phyloP scores from a whole-genome alignment of 352 stramenopile species.

The Pythium aquatile region DNA sequence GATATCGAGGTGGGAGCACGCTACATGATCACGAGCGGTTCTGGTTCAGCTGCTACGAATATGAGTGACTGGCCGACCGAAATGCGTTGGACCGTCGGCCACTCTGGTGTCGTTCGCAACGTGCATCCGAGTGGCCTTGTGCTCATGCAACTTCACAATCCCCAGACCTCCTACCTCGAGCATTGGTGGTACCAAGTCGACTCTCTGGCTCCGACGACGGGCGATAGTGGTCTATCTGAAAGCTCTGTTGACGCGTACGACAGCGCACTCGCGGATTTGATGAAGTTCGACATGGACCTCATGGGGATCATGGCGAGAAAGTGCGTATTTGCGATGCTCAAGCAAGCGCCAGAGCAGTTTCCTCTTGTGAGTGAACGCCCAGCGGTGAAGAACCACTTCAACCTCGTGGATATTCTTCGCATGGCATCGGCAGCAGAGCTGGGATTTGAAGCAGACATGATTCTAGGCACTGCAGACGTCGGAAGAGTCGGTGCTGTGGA shows the following conservation, averaged over 20 bases:
- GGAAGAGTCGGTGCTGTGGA: neutral
- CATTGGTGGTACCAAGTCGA: conserved; percentile 78
- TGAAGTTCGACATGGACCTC: conserved; percentile 42
- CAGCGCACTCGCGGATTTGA: conserved; percentile 30
- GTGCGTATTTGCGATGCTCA: conserved; percentile 61
- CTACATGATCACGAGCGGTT: conserved; percentile 40
- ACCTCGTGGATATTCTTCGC: conserved; percentile 48
- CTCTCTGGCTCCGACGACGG: conserved; percentile 28
- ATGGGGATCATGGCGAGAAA: conserved; percentile 60
- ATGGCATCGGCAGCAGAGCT: conserved; percentile 55
- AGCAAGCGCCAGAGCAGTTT: conserved; percentile 57
- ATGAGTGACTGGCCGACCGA: conserved; percentile 36
- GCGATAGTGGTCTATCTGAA: conserved; percentile 28
- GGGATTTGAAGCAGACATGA: conserved; percentile 42
- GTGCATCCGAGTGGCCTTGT: conserved; percentile 57
- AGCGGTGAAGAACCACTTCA: conserved; percentile 37
- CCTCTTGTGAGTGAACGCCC: conserved; percentile 30
- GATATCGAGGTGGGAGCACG: conserved; percentile 63
- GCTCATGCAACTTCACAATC: conserved; percentile 63
- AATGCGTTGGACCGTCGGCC: conserved; percentile 71
- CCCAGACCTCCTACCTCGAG: conserved; percentile 41
- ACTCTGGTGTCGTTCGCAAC: conserved; percentile 48
- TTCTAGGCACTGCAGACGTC: conserved; percentile 25
- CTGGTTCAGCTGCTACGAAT: conserved; percentile 30
- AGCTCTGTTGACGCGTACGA: conserved; percentile 47